Evolutionary conservation across 1,284 basidiomycete species (phyloP).

Genomic region (Cutaneotrichosporon spelunceum): DNA sequence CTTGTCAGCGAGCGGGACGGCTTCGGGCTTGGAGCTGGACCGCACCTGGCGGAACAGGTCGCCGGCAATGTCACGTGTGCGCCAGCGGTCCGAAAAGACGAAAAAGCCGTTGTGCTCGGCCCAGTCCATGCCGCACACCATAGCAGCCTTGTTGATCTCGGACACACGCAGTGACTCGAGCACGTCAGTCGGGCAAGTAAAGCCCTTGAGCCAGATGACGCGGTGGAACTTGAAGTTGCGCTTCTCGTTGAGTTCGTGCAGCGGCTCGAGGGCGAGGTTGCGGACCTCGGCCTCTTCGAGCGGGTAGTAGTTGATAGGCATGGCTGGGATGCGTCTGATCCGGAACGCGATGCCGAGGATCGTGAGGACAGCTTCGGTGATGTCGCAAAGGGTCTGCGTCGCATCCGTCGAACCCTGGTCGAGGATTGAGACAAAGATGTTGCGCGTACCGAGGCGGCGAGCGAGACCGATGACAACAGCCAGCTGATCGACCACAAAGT

Average conservation of each 20-base stretch:
- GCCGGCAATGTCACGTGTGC: conserved; percentile 89
- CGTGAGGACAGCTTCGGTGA: conserved; percentile 86
- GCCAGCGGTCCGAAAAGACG: conserved; percentile 94
- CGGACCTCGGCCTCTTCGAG: conserved; percentile 87
- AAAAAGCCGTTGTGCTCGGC: conserved; percentile 93
- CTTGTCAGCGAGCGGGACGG: conserved; percentile 80
- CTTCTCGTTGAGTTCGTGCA: conserved; percentile 73
- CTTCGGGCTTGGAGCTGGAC: conserved; percentile 82
- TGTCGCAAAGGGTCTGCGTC: conserved; percentile 83
- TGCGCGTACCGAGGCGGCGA: conserved; percentile 76
- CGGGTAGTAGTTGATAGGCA: conserved; percentile 92
- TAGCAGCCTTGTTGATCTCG: conserved; percentile 80
- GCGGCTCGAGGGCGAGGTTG: conserved; percentile 82
- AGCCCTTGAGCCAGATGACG: conserved; percentile 94
- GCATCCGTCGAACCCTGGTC: conserved; percentile 91
- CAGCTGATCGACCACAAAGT: conserved; percentile 93
- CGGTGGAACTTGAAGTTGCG: conserved; percentile 77
- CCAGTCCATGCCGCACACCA: conserved; percentile 99
- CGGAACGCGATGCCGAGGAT: conserved; percentile 85
- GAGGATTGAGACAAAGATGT: conserved; percentile 91
- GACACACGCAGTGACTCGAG: conserved; percentile 88
- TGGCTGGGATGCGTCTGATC: conserved; percentile 77
- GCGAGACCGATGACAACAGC: conserved; percentile 92
- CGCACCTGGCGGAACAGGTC: conserved; percentile 94
- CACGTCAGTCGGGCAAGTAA: conserved; percentile 94